Base-by-base conservation (phyloP, 768 basidiomycete species). In the Russula abietina region DNA sequence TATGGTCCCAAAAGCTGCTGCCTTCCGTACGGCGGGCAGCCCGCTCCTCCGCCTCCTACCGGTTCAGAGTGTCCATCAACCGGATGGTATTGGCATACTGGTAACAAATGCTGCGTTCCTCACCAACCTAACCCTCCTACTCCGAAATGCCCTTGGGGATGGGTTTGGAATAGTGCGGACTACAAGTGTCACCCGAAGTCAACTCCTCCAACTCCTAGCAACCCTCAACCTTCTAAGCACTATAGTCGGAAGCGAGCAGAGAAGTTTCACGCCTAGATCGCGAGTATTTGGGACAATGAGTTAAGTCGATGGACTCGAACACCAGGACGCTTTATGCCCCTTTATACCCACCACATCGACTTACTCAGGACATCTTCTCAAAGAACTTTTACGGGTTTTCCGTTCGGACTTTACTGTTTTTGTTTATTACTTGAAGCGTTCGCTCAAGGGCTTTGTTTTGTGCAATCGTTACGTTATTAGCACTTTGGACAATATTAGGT, bases 61-160 rank as follows among this genome's bases (percentile, higher is more conserved):
- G 80, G 77, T 52, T 75, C 71, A 28, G 64, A 74, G 14, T 82
- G 81, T 72, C 83, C 81, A 39, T 66, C 71, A n/a, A 74, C 76
- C 26, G 73, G 71, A 55, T 79, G 81, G 73, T 82, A 81, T 69
- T 85, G 83, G 83, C 71, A 74, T 62, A 57, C 65, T 5, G 72
- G 71, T 26, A 75, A 80, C 67, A 73, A 75, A 24, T 85, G 82
- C 74, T 86, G 84, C 70, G 76, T 80, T 28, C 84, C 85, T 58
- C 71, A 71, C 52, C 68, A 78, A 64, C 80, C 79, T 7, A 72
- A 74, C 65, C 72, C 72, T 24, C 80, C 82, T 39, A 72, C 77
- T 48, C 73, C 74, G 19, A 65, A 70, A 61, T 86, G 84, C 72
- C 69, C 67, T 12, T 71, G 67, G 14, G 75, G 75, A 50, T 81